Conservation (phyloP, 192 early-diverging fungal genomes). For the Bifiguratus adelaidae region DNA sequence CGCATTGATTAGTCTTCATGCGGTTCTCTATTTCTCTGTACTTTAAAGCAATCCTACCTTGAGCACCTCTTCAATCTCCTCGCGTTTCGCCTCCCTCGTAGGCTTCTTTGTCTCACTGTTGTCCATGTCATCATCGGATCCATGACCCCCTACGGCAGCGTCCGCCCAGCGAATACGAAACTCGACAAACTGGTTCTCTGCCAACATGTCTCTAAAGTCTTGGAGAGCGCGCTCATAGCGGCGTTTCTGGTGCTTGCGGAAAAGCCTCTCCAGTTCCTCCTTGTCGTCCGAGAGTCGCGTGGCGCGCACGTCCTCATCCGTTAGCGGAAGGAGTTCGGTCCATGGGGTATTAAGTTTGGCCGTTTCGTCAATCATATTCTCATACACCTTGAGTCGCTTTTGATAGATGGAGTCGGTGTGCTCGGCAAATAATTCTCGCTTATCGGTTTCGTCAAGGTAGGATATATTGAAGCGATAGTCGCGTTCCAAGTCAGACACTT, state of each 20-base stretch:
- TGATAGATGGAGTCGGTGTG: conserved; percentile 23
- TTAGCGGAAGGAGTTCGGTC: conserved; percentile 13
- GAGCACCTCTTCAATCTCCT: conserved; percentile 36
- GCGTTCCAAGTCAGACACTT: conserved; percentile 18
- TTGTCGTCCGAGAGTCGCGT: conserved; percentile 15
- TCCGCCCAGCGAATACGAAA: conserved; percentile 39
- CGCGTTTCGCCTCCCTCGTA: conserved; percentile 24
- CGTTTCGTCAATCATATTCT: conserved; percentile 21
- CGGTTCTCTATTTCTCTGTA: background rate
- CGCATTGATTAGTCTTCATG: background rate
- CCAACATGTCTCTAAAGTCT: conserved; percentile 25
- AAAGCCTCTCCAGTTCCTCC: conserved; percentile 14
- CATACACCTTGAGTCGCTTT: conserved; percentile 27
- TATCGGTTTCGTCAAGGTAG: conserved; percentile 17
- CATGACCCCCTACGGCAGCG: conserved; percentile 28
- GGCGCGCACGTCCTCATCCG: conserved; percentile 26
- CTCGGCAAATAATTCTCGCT: conserved; percentile 22
- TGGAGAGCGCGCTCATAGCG: conserved; percentile 18
- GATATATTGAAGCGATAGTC: conserved; percentile 28
- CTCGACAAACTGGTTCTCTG: conserved; percentile 40
- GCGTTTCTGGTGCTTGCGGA: conserved; percentile 17
- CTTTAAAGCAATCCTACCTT: conserved; percentile 20
- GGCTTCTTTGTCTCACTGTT: background rate
- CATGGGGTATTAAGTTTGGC: conserved; percentile 32
- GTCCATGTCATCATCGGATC: background rate